Conservation (phyloP, 768 basidiomycete genomes). For the Phanerochaete carnosa region DNA sequence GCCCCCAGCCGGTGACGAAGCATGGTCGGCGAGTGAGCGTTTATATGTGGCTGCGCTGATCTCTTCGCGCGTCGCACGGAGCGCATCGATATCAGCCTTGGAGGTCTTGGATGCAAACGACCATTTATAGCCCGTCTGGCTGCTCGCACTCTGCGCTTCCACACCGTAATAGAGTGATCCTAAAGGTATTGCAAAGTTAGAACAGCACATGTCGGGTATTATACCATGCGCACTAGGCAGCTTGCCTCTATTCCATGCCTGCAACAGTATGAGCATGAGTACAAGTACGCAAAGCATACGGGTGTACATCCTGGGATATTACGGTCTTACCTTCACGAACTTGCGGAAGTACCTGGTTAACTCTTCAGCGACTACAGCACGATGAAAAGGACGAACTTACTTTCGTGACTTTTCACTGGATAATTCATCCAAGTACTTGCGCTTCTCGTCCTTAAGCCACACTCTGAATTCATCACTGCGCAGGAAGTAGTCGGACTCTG, state of each 20-base stretch:
- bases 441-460: constrained; percentile 79
- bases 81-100: constrained; percentile 52
- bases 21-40: constrained; percentile 11
- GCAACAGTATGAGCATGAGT: neutral
- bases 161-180: constrained; percentile 61
- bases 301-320: neutral
- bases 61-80: constrained; percentile 57
- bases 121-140: constrained; percentile 87
- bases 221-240: constrained; percentile 50
- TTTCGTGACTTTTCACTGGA: constrained; percentile 78
- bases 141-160: constrained; percentile 53
- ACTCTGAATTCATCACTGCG: constrained; percentile 83
- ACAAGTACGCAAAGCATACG: neutral
- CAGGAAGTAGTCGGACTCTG: constrained; percentile 84
- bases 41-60: constrained; percentile 47
- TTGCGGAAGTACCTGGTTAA: constrained; percentile 80
- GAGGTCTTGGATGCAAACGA: constrained; percentile 69
- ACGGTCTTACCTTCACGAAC: constrained; percentile 68
- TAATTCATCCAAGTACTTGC: constrained; percentile 84
- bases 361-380: constrained; percentile 28
- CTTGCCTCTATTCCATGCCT: constrained; percentile 83
- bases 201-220: neutral
- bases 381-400: constrained; percentile 27
- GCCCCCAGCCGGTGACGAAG: constrained; percentile 10
- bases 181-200: constrained; percentile 17